Base-by-base conservation (phyloP, 805 yeast genomes). In the Komagataella pseudopastoris region DNA sequence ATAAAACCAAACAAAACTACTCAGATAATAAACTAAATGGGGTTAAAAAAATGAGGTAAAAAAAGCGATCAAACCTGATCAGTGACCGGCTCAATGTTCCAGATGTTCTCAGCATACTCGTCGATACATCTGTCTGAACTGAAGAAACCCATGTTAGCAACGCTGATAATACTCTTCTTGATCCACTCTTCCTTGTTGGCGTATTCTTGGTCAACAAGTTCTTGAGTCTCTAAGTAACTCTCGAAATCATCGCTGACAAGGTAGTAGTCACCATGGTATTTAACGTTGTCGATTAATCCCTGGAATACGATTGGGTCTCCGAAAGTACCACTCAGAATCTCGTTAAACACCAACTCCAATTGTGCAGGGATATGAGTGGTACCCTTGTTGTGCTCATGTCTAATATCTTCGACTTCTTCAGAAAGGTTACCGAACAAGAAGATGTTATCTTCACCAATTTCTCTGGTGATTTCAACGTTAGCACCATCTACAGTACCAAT, bases 401-500 rank as follows among this genome's bases (percentile, higher is more conserved):
- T 80, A 49, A 89, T 72, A 51, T 82, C 90, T 52, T 89, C 96
- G 47, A 89, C 96, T 49, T 85, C 81, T 70, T 90, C 96, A 43
- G 95, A 80, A 62, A 90, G 76, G 62, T 86, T 87, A 63, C 97
- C 97, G 64, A 89, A 89, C 63, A 89, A 72, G 71, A 89, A 89
- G 65, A 90, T 88, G 65, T 89, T 88, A 50, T 89, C 95, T 62
- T 89, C 95, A 50, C 96, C 96, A 58, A 90, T 79, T 69, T 90
- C 96, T 59, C 96, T 79, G 18, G 96, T 87, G 64, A 89, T 87
- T 70, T 89, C 97, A 49, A 90, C 95, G 63, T 90, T 89, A 56
- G 97, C 97, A 63, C 97, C 97, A 63, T 89, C 97, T 57, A 89
- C 96, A 10, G 97, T 90, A 65, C 97, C 97, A 56, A 89, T 83